Conservation (phyloP, 345 rosid species). For the Rhodamnia rubescens region DNA sequence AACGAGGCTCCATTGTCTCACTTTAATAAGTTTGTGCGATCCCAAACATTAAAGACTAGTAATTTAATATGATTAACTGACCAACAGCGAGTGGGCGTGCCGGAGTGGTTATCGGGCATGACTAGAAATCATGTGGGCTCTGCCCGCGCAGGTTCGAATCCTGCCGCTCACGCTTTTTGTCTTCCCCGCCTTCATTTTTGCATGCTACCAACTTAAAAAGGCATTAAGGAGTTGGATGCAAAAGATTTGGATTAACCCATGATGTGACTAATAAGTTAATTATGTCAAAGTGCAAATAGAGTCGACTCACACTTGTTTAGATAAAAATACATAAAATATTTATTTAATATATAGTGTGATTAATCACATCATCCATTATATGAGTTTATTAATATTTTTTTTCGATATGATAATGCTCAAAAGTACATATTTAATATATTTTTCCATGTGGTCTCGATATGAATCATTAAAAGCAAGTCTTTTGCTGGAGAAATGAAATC, state of each 20-base stretch:
- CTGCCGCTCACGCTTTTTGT: slow-evolving; percentile 37
- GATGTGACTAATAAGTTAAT: neutral
- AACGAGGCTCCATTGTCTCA: no score
- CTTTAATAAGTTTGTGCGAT: no score
- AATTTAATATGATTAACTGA: fast-evolving
- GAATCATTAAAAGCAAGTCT: neutral
- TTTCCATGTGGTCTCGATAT: no score
- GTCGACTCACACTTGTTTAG: no score
- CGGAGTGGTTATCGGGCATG: slow-evolving; percentile 80
- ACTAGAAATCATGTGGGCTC: slow-evolving; percentile 91
- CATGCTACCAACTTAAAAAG: neutral
- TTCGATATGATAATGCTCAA: no score
- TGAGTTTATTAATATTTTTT: fast-evolving
- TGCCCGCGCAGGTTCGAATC: slow-evolving; percentile 89
- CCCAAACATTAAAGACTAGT: no score
- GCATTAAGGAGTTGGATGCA: no score
- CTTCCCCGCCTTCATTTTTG: neutral
- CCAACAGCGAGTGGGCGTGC: slow-evolving; percentile 19
- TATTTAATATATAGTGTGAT: no score
- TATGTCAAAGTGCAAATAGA: neutral
- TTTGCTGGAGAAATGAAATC: neutral
- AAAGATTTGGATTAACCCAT: neutral
- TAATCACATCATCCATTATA: neutral
- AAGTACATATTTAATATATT: no score
- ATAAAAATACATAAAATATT: no score